Evolutionary conservation across 2,329 filamentous ascomycete genomes (phyloP).

Genomic region (Pyricularia sp.): DNA sequence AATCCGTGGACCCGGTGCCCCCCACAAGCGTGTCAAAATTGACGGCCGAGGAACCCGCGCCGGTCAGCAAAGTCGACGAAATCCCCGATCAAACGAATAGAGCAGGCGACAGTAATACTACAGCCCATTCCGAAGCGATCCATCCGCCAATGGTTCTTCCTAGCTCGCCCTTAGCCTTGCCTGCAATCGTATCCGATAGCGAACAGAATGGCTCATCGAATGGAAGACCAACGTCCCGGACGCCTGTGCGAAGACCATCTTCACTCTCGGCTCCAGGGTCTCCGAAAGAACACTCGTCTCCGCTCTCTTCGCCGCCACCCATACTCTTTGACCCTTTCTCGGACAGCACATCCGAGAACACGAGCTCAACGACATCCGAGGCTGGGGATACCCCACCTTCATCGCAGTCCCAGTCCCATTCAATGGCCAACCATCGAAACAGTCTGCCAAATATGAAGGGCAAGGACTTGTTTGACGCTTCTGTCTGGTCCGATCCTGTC

Average conservation of each 20-base stretch:
- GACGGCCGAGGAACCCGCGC: neutral
- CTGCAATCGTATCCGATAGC: neutral
- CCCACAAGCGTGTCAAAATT: neutral
- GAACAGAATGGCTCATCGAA: neutral
- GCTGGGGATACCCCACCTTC: conserved; percentile 32
- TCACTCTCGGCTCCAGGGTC: neutral
- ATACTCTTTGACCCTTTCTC: conserved; percentile 40
- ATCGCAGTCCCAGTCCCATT: conserved; percentile 18
- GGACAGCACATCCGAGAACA: conserved; percentile 23
- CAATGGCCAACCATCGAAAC: conserved; percentile 17
- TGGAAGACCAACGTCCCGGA: neutral
- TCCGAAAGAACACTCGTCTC: conserved; percentile 28
- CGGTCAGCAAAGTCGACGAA: neutral
- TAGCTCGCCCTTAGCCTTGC: neutral
- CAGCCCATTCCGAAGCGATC: neutral
- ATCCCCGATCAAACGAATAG: neutral
- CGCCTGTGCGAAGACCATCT: neutral
- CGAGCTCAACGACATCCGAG: conserved; percentile 33
- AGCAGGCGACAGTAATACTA: neutral
- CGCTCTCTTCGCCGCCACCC: conserved; percentile 47
- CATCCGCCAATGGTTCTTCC: neutral
- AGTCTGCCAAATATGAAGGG: conserved; percentile 56
- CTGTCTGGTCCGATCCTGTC: conserved; percentile 59
- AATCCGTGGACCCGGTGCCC: neutral
- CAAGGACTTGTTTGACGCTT: conserved; percentile 61